Conservation (phyloP, 495 filamentous ascomycete species). For the Lindgomyces ingoldianus region DNA sequence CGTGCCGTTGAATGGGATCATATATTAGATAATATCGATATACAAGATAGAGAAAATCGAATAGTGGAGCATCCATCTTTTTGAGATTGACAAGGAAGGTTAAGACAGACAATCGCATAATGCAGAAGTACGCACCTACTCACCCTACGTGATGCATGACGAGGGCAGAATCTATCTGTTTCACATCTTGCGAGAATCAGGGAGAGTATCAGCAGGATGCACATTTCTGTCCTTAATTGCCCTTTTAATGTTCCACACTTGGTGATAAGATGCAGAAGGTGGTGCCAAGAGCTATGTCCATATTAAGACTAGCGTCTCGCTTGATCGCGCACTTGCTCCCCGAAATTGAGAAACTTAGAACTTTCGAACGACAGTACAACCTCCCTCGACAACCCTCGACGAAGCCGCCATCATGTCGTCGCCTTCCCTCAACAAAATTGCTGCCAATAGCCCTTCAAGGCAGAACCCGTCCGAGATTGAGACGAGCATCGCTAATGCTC, state of each 20-base stretch:
- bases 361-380: slow-evolving; percentile 7
- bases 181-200: not conserved
- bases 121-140: too few species aligned
- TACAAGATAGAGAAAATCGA: too few species aligned
- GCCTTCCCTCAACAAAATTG: slow-evolving; percentile 94
- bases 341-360: not conserved
- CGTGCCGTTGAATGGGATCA: slow-evolving; percentile 22
- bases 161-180: too few species aligned
- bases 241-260: too few species aligned
- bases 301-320: not conserved
- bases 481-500: slow-evolving; percentile 83
- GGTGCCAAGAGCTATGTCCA: not conserved
- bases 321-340: not conserved
- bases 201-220: too few species aligned
- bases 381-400: slow-evolving; percentile 22
- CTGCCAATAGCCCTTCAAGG: slow-evolving; percentile 90
- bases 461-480: slow-evolving; percentile 93
- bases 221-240: too few species aligned
- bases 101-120: too few species aligned
- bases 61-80: too few species aligned
- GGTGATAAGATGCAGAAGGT: too few species aligned
- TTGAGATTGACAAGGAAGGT: too few species aligned
- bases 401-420: slow-evolving; percentile 47
- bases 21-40: slow-evolving; percentile 34
- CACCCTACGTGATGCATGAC: too few species aligned